Evolutionary conservation across 768 basidiomycete genomes (phyloP).

Genomic region (Lentinus brumalis): DNA sequence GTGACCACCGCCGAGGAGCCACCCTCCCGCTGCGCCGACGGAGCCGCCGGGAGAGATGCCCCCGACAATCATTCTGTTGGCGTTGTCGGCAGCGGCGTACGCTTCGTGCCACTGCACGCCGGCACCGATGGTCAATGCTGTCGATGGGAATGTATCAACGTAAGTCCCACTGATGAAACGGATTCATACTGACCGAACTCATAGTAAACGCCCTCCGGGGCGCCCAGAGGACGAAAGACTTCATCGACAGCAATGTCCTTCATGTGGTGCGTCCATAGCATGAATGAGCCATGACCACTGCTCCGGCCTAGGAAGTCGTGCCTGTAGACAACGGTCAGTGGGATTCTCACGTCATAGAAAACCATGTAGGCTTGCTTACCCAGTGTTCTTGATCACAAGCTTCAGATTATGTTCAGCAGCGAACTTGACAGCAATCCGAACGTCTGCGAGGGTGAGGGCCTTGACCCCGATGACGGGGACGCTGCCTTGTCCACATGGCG

Average conservation of each 20-base stretch:
- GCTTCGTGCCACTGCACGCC: conserved; percentile 19
- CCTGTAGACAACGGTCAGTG: neutral
- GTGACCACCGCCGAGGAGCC: conserved; percentile 37
- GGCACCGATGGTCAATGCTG: conserved; percentile 35
- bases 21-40: conserved; percentile 53
- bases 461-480: conserved; percentile 37
- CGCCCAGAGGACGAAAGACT: conserved; percentile 37
- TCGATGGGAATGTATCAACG: conserved; percentile 17
- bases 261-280: conserved; percentile 45
- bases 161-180: neutral
- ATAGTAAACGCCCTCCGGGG: neutral
- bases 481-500: conserved; percentile 45
- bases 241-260: conserved; percentile 38
- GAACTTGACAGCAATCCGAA: conserved; percentile 28
- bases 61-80: neutral
- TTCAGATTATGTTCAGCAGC: conserved; percentile 24
- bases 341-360: neutral
- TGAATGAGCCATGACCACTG: conserved; percentile 23
- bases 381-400: conserved; percentile 32
- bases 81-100: neutral
- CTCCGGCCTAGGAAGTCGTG: conserved; percentile 25
- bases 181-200: conserved; percentile 13
- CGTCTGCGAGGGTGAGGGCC: conserved; percentile 29
- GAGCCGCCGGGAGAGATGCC: conserved; percentile 29
- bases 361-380: conserved; percentile 4